Percentiles rank a stretch among this genome's conserved stretches.
Evolutionary conservation across 2,329 filamentous ascomycete genomes (phyloP).

Genomic region (Microsporum audouinii): DNA sequence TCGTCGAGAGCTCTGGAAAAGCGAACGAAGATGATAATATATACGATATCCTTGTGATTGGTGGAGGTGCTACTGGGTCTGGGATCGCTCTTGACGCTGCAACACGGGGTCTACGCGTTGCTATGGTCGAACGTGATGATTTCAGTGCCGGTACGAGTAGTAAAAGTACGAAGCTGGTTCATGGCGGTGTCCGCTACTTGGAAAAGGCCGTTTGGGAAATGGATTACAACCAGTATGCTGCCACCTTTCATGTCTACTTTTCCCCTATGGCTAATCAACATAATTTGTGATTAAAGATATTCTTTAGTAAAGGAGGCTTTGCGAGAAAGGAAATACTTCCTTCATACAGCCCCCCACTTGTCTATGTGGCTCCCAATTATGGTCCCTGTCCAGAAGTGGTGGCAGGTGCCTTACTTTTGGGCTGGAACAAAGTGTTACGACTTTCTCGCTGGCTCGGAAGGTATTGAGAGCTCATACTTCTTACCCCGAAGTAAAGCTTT

Average conservation of each 20-base stretch:
- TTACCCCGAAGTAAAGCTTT: constrained; percentile 74
- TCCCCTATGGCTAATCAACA: background rate
- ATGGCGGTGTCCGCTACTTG: constrained; percentile 72
- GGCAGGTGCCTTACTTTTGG: constrained; percentile 68
- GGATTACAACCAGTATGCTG: constrained; percentile 61
- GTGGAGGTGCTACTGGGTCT: constrained; percentile 66
- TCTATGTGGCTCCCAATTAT: constrained; percentile 73
- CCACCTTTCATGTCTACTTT: background rate
- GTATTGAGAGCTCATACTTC: constrained; percentile 77
- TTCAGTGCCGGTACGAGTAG: constrained; percentile 72
- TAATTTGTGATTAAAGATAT: constrained; percentile 31
- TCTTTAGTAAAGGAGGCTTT: constrained; percentile 70
- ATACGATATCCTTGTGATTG: constrained; percentile 70
- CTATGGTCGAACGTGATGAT: constrained; percentile 71
- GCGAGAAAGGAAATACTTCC: constrained; percentile 69
- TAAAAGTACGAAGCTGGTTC: constrained; percentile 79
- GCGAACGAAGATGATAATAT: constrained; percentile 32
- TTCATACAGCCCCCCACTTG: constrained; percentile 72
- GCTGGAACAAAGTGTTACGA: constrained; percentile 69
- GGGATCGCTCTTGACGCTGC: constrained; percentile 73
- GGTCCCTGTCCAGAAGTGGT: constrained; percentile 71
- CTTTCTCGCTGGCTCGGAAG: constrained; percentile 71
- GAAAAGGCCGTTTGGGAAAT: constrained; percentile 80
- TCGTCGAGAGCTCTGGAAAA: background rate
- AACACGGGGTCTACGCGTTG: constrained; percentile 67